Evolutionary conservation across 2,329 filamentous ascomycete genomes (phyloP).

Genomic region (Harringtonia aguacate): DNA sequence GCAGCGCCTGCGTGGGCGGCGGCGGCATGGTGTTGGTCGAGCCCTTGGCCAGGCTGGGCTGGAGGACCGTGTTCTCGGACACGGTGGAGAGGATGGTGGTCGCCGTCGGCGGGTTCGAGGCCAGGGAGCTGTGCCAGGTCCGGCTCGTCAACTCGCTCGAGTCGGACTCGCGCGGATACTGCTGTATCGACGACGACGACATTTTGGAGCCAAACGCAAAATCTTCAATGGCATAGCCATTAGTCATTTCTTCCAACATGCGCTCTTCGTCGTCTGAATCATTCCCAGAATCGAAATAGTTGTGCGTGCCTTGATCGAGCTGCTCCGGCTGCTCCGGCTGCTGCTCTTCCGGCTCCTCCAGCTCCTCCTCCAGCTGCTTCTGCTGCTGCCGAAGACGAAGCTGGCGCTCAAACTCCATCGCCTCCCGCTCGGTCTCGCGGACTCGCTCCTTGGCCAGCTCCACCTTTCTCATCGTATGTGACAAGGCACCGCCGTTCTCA

Average conservation of each 20-base stretch:
- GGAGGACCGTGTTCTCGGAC: slow-evolving; percentile 39
- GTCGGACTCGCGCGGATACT: slow-evolving; percentile 67
- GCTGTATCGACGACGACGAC: slow-evolving; percentile 14
- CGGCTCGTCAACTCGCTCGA: slow-evolving; percentile 68
- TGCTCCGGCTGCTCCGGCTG: slow-evolving; percentile 1
- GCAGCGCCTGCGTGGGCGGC: slow-evolving; percentile 37
- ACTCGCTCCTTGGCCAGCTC: slow-evolving; percentile 69
- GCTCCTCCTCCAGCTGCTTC: slow-evolving; percentile 34
- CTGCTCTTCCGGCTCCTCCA: slow-evolving; percentile 24
- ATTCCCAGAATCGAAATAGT: slow-evolving; percentile 45
- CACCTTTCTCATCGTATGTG: slow-evolving; percentile 52
- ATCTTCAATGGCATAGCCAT: slow-evolving; percentile 70
- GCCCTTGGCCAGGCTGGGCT: slow-evolving; percentile 17
- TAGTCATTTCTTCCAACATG: slow-evolving; percentile 78
- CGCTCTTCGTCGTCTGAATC: slow-evolving; percentile 65
- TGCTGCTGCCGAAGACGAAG: slow-evolving; percentile 31
- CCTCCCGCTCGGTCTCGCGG: slow-evolving; percentile 62
- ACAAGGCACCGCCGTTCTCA: slow-evolving; percentile 28
- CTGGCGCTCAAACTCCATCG: slow-evolving; percentile 50
- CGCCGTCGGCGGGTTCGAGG: slow-evolving; percentile 55
- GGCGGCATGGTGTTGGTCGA: slow-evolving; percentile 25
- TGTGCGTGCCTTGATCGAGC: slow-evolving; percentile 20
- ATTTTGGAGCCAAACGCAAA: slow-evolving; percentile 67
- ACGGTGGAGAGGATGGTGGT: slow-evolving; percentile 63
- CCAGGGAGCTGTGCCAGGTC: slow-evolving; percentile 72